Conservation (phyloP, 305 asterid genomes). For the Lippia alba region DNA sequence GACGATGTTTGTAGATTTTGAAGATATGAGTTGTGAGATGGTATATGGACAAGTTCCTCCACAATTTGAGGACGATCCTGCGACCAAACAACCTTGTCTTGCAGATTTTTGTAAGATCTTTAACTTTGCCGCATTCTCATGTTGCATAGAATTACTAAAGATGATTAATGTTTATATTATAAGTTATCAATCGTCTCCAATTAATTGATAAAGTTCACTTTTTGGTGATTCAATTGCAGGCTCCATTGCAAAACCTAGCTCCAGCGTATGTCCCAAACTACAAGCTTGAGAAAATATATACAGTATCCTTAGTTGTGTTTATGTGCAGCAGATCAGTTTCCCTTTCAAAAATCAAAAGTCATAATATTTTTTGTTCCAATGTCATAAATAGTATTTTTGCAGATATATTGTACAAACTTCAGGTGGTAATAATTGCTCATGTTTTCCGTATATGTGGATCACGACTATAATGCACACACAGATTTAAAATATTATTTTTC, state of each 20-base stretch:
- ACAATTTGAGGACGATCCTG: conserved; percentile 77
- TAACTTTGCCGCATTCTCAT: neutral
- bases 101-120: conserved; percentile 48
- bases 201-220: neutral
- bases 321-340: neutral
- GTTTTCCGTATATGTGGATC: too few species aligned
- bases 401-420: conserved; percentile 5
- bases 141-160: too few species aligned
- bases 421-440: neutral
- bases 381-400: neutral
- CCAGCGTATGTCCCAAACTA: conserved; percentile 64
- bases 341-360: neutral
- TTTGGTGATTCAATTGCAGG: conserved; percentile 45
- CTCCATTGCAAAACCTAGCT: conserved; percentile 65
- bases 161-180: too few species aligned
- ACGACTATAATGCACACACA: too few species aligned
- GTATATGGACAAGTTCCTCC: conserved; percentile 87
- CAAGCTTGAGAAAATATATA: conserved; percentile 44
- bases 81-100: conserved; percentile 79
- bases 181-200: neutral
- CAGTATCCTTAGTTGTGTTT: neutral
- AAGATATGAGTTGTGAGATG: conserved; percentile 98
- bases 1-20: conserved; percentile 61
- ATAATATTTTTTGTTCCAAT: neutral
- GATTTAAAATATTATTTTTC: too few species aligned